Evolutionary conservation across 768 basidiomycete genomes (phyloP).

Genomic region (Chalciporus pseudorubinellus): DNA sequence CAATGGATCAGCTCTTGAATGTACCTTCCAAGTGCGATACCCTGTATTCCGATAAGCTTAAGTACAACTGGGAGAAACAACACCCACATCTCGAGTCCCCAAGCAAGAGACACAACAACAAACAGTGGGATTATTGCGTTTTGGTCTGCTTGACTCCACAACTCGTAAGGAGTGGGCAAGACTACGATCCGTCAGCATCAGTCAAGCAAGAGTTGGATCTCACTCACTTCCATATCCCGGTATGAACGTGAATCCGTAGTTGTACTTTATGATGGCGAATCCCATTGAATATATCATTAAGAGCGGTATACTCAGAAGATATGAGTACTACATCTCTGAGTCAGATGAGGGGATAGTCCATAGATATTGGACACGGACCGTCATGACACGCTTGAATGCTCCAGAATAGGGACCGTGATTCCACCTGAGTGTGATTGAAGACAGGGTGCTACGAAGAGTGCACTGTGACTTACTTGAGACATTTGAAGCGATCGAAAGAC

Average conservation of each 20-base stretch:
- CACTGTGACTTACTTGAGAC: constrained; percentile 49
- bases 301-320: constrained; percentile 60
- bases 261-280: constrained; percentile 70
- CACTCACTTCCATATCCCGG: constrained; percentile 51
- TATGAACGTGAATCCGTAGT: constrained; percentile 54
- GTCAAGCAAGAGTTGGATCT: neutral
- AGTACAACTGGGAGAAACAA: neutral
- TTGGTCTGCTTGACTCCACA: constrained; percentile 50
- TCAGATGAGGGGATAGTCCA: neutral
- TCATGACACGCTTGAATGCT: constrained; percentile 86
- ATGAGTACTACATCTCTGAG: constrained; percentile 57
- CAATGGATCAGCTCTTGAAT: neutral
- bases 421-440: constrained; percentile 47
- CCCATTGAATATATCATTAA: constrained; percentile 58
- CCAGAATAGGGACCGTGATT: constrained; percentile 62
- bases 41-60: constrained; percentile 36
- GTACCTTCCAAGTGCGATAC: constrained; percentile 79
- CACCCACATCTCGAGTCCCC: constrained; percentile 74
- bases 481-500: constrained; percentile 78
- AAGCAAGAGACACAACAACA: constrained; percentile 61
- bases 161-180: constrained; percentile 57
- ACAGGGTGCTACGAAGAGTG: neutral
- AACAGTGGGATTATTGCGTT: constrained; percentile 62
- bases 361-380: constrained; percentile 43
- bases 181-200: constrained; percentile 39